phyloP scores from a whole-genome alignment of 2,329 filamentous ascomycete species.

The Metarhizium humberi region DNA sequence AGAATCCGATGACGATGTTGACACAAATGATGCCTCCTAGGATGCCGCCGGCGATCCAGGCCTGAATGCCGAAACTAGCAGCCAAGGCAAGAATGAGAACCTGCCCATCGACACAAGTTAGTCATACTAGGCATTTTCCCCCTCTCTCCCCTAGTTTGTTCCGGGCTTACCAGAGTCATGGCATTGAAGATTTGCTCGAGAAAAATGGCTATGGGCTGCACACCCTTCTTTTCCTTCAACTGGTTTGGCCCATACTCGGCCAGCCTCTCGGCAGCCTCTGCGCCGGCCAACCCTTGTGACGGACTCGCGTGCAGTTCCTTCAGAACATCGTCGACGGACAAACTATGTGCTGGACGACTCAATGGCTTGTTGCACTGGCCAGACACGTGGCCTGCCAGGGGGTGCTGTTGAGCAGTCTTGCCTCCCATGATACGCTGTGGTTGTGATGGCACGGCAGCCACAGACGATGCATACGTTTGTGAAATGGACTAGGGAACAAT shows the following conservation, averaged over 20 bases:
- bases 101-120: conserved; percentile 4
- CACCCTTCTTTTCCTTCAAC: conserved; percentile 34
- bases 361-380: conserved; percentile 30
- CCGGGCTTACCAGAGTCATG: conserved; percentile 37
- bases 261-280: conserved; percentile 41
- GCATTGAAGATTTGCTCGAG: conserved; percentile 48
- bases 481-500: no score
- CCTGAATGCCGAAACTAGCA: conserved; percentile 36
- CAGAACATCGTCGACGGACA: conserved; percentile 37
- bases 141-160: neutral
- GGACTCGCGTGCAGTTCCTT: conserved; percentile 42
- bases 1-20: conserved; percentile 29
- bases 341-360: conserved; percentile 47
- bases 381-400: conserved; percentile 16
- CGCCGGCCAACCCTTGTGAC: conserved; percentile 42
- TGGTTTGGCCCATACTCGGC: conserved; percentile 50
- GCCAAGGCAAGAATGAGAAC: conserved; percentile 53
- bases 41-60: conserved; percentile 42
- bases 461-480: no score
- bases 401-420: neutral
- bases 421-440: neutral
- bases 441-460: neutral
- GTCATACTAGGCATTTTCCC: neutral
- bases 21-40: conserved; percentile 35
- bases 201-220: conserved; percentile 48